Evolutionary conservation across 371 early-diverging fungal genomes (phyloP), one percentile per base, ranked within the genome.

Genomic region (Mucor lusitanicus): DNA sequence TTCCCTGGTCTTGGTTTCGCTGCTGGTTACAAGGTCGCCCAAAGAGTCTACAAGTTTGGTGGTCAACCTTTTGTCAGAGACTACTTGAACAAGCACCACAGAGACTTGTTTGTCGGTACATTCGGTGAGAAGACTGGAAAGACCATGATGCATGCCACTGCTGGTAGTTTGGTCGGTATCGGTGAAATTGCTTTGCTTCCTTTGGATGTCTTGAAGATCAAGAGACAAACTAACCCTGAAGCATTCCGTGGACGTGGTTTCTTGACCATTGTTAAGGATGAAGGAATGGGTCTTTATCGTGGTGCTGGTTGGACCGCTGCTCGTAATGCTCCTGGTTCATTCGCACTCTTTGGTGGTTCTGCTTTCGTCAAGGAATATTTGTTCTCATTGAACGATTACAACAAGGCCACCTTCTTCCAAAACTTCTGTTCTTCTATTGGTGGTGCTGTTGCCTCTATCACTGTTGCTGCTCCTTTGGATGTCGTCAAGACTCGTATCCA

Each of bases 401-500:
- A 81, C 84, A 89, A 92, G 80, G 97, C 99, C n/a, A 95, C 98
- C 30, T 96, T 96, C 82, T 88, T 95, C 83, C 99, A 98, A 73
- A 97, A 96, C 91, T 97, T 97, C 83, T 90, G 91, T 67, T 85
- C 97, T 8, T 97, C 97, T 25, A 97, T 97, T 74, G 95, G 94
- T 70, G 99, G 98, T 59, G 96, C 98, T 30, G 88, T 96, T 15
- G 97, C 99, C 39, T 95, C 95, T 42, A 93, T 98, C 70, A 92
- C 95, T 5, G 93, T 97, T 5, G 95, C 98, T 28, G 97, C 97
- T 28, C 99, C 99, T 59, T 85, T 98, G 65, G 99, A 98, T 73
- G 98, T 98, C 8, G 93, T 95, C 85, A 98, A 98, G 88, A 97
- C 98, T n/a, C 92, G 99, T 61, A 98, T 98, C 75, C 99, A 98